phyloP scores from a whole-genome alignment of 768 basidiomycete species.

The Tylopilus intermedius region DNA sequence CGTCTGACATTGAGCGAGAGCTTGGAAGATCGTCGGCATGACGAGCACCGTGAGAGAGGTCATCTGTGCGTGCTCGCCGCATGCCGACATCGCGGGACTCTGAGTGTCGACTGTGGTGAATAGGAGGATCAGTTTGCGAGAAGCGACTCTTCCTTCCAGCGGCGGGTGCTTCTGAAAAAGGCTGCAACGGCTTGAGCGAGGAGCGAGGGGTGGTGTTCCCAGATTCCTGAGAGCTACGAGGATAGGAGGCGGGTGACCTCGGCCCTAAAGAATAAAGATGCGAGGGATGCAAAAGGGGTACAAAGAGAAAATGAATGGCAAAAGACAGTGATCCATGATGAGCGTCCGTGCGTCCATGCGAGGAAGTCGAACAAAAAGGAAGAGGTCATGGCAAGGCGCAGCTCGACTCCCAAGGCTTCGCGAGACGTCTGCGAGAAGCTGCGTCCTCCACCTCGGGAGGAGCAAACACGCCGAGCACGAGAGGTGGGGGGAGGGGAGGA shows the following conservation, averaged over 20 bases:
- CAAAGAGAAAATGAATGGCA: conserved; percentile 28
- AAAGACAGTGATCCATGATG: conserved; percentile 37
- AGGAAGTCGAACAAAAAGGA: conserved; percentile 37
- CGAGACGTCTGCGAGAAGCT: conserved; percentile 34
- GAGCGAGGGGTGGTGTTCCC: conserved; percentile 6
- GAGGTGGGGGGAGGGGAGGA: conserved; percentile 34
- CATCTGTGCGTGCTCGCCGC: conserved; percentile 21
- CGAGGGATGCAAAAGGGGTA: conserved; percentile 27
- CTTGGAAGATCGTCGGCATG: conserved; percentile 18
- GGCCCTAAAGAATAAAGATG: conserved; percentile 40
- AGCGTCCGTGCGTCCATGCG: conserved; percentile 38
- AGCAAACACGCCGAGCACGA: conserved; percentile 34
- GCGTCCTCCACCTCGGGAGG: conserved; percentile 36
- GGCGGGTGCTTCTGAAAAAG: conserved; percentile 8
- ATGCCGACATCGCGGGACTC: conserved; percentile 14
- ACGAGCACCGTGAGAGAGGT: conserved; percentile 8
- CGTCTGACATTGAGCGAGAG: conserved; percentile 15
- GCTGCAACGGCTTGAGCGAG: conserved; percentile 15
- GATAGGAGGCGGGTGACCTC: conserved; percentile 33
- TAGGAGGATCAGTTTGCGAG: conserved; percentile 15
- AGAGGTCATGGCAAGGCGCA: conserved; percentile 26
- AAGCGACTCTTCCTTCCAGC: conserved; percentile 21
- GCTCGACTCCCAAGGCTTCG: conserved; percentile 45
- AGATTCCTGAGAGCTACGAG: conserved; percentile 29
- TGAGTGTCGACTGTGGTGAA: conserved; percentile 9